Base-by-base conservation (phyloP, 2,329 filamentous ascomycete genomes). In the Bertia moriformis region DNA sequence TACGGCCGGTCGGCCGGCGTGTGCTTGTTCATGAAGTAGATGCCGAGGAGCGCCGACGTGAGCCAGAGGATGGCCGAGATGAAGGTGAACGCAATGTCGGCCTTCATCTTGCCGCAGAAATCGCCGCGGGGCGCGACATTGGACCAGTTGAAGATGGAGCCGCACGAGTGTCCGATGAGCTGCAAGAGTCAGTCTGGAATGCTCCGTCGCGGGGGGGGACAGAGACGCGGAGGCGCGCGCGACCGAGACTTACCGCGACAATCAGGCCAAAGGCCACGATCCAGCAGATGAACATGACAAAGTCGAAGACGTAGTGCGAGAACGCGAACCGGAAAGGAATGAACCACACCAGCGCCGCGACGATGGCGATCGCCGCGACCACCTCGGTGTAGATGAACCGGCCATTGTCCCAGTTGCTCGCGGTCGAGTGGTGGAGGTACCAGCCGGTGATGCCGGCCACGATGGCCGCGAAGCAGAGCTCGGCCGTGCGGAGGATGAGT, bases 31-130 rank as follows among this genome's bases (percentile, higher is more conserved):
- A 68, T 60, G 69, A 69, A 73, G 51, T 69, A 62, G 47, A 72
- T 51, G 36, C 67, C 72, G 33, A 83, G 51, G 15, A 80, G 49
- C 14, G 67, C 69, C 37, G 75, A 81, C 12, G 64, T 70, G 30
- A 86, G 67, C 81, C 81, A 87, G 51, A 77, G 64, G 46, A 83
- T 66, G 40, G 78, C 78, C 2, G 76, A 78, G 40, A 86, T 57
- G 59, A 87, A 87, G 38, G 67, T 62, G 51, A 87, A 86, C 3
- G 80, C 80, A 48, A 83, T 70, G 44, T 73, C 66, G 30, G 83
- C 73, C 59, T 81, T 84, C 70, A 73, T 83, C 48, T 74, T 70
- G 42, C 71, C 66, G 56, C 83, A 89, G n/a, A 55, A 53, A 36
- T 67, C 59, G n/a, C n/a, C n/a, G 35, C 57, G 46, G 38, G 69